phyloP scores from a whole-genome alignment of 352 stramenopile species.

The Globisporangium orthogonon region DNA sequence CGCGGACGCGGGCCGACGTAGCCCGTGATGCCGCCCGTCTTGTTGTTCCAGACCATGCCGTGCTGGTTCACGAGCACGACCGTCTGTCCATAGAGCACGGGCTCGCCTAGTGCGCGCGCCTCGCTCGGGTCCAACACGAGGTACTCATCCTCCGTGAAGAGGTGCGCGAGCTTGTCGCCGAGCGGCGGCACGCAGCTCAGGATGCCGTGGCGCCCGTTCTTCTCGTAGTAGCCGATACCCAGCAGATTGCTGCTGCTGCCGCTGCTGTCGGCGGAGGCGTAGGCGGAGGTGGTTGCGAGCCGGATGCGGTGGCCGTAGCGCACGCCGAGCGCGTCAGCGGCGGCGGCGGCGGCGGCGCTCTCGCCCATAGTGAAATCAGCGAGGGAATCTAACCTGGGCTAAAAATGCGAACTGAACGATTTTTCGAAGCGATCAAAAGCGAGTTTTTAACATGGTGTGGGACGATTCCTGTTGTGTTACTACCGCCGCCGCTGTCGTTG shows the following conservation, averaged over 20 bases:
- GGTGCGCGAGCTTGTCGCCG: constrained; percentile 50
- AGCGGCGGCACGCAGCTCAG: constrained; percentile 76
- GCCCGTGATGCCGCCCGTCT: constrained; percentile 81
- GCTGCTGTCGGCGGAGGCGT: constrained; percentile 18
- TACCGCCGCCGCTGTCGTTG: too few relatives aligned
- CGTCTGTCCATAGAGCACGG: constrained; percentile 65
- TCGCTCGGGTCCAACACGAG: constrained; percentile 60
- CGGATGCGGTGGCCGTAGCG: constrained; percentile 70
- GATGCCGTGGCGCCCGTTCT: constrained; percentile 81
- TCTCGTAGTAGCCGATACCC: constrained; percentile 82
- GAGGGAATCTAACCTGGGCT: not conserved
- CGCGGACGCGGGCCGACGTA: constrained; percentile 71
- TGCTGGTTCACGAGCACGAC: constrained; percentile 83
- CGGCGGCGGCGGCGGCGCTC: not conserved
- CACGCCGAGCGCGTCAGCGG: constrained; percentile 23
- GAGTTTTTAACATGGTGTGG: not conserved
- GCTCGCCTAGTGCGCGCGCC: constrained; percentile 28
- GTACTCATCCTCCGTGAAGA: constrained; percentile 85
- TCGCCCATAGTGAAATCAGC: constrained; percentile 16
- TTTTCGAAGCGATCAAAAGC: too few relatives aligned
- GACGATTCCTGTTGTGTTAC: too few relatives aligned
- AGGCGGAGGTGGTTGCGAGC: constrained; percentile 49
- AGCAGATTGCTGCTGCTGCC: constrained; percentile 10
- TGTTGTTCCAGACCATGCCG: constrained; percentile 86
- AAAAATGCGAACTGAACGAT: not conserved